Base-by-base conservation (phyloP, 768 basidiomycete genomes). In the Podaxis sp. region DNA sequence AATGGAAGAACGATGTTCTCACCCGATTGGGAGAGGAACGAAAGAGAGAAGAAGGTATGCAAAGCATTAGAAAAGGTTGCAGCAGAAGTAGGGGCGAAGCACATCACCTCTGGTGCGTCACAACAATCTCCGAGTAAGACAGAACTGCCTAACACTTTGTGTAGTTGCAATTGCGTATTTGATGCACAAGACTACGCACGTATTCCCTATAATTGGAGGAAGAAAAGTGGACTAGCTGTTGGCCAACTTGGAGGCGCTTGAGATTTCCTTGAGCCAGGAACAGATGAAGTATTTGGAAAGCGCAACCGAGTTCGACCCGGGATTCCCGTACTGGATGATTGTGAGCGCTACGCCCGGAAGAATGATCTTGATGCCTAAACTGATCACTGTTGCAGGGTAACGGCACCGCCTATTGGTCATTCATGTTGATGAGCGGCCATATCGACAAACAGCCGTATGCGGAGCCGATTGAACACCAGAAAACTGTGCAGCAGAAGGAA, bases 131-230 rank as follows among this genome's bases (percentile, higher is more conserved):
- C n/a, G 25, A 49, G 43, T 17, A 1, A 19, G 0, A 17, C 43
- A n/a, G 43, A 17, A 46, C 43, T 17, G 7, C 7, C 33, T 46
- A 2, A 46, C 43, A 7, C n/a, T 38, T 9, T 33, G 17, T 27
- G 8, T 46, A 79, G 82, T 82, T 25, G 81, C 81, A 6, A 78
- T 85, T 63, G 81, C 82, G 8, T 83, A 83, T 60, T 66, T 84
- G n/a, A 70, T 85, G 71, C 81, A 83, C 55, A 86, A 84, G 70
- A 73, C 80, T 7, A 79, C 80, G 0, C 82, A 78, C 55, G 82
- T 83, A 0, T 84, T 85, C 72, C 82, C 81, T 0, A 75, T 83
- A 49, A 68, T 82, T 25, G 81, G 81, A 9, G 79, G 79, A 3
- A 74, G 33, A 50, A 85, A 84, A 63, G 73, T 82, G 24, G 80